Evolutionary conservation across 2,329 filamentous ascomycete species (phyloP), one percentile per base, ranked within the genome.

Genomic region (Nemania bipapillata): DNA sequence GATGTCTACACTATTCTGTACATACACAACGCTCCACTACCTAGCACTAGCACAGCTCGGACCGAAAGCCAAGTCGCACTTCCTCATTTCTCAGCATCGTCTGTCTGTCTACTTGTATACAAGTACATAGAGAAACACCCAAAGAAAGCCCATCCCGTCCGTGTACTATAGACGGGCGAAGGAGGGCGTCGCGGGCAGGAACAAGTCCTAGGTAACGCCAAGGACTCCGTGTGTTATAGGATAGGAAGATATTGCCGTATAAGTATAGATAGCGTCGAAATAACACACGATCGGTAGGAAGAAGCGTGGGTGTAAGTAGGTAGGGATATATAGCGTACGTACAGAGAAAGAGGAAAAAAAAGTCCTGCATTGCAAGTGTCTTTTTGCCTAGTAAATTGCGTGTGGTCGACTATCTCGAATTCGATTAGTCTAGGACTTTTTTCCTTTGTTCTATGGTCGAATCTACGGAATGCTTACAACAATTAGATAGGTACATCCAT

Each of bases 361-460:
- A 65, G 52, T 65, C 62, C 62, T 68, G 42, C 57, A 59, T 66
- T 9, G 37, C 37, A 52, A 32, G 37, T 40, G 30, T 6, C 30
- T 32, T 4, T 56, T 20, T 56, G 17, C 17, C 17, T 8, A 24
- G 30, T 11, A n/a, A 24, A 56, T n/a, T 56, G 24, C 8, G 32
- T 37, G 11, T 8, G 8, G 53, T 17, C 20, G 35, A 42, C 9
- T 65, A 37, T 68, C 57, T 62, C 3, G 54, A 63, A 63, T 37
- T 28, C 47, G 54, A 58, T 57, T 69, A 69, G 66, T n/a, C 57
- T 69, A 69, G 66, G 66, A 69, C 66, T 59, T 59, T 40, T n/a
- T n/a, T n/a, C n/a, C n/a, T n/a, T n/a, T n/a, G n/a, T n/a, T n/a
- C n/a, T n/a, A n/a, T n/a, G n/a, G n/a, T n/a, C n/a, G n/a, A n/a